phyloP scores from a whole-genome alignment of 805 yeast genomes.

The Saccharomycopsis babjevae region DNA sequence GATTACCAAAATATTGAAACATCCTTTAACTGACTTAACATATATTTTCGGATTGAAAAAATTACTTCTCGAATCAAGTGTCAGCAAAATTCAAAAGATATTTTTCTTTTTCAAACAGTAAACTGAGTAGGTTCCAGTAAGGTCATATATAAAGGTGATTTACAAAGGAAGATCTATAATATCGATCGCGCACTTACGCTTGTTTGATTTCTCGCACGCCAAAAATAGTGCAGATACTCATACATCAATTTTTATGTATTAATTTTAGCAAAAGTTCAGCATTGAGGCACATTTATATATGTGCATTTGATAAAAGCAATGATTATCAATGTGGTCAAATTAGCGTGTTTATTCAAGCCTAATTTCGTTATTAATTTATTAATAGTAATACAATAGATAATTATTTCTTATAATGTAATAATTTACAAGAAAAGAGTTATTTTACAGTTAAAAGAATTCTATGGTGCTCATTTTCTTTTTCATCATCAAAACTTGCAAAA shows the following conservation, averaged over 20 bases:
- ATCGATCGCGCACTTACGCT: background rate
- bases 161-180: background rate
- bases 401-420: too few relatives aligned
- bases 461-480: too few relatives aligned
- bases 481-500: too few relatives aligned
- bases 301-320: background rate
- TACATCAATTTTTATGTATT: background rate
- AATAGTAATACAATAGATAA: too few relatives aligned
- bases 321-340: background rate
- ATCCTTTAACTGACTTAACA: background rate
- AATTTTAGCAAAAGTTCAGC: background rate
- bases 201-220: background rate
- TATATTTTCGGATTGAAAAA: background rate
- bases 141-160: background rate
- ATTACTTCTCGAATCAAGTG: background rate
- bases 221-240: background rate
- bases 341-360: too few relatives aligned
- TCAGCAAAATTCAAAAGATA: background rate
- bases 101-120: too few relatives aligned
- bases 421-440: too few relatives aligned
- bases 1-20: background rate
- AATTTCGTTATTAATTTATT: too few relatives aligned
- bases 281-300: background rate
- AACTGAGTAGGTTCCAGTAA: background rate
- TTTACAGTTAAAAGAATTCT: too few relatives aligned